Percentiles rank a stretch among this genome's conserved stretches.
These are phyloP conservation scores for Plenodomus biglobosus DNA, from an alignment of 2,329 filamentous ascomycete species.

Conservation along the genomic window DNA sequence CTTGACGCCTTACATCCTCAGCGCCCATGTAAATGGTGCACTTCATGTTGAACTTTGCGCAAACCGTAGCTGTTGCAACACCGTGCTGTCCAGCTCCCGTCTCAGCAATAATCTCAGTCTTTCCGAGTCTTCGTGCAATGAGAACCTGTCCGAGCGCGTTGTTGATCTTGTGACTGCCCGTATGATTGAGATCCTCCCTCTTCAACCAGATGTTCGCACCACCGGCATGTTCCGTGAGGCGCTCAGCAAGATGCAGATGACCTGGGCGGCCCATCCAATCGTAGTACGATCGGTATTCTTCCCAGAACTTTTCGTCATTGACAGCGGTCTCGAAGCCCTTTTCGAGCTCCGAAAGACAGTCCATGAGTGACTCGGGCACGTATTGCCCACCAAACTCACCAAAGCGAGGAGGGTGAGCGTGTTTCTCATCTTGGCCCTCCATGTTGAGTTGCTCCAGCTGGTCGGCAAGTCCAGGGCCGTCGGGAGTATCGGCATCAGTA, in stretches of 20 bases:
- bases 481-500: constrained; percentile 56
- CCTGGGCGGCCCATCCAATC: constrained; percentile 96
- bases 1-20: constrained; percentile 93
- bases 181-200: constrained; percentile 96
- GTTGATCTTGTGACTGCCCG: constrained; percentile 99
- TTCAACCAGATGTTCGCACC: constrained; percentile 98
- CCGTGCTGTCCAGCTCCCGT: constrained; percentile 97
- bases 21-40: constrained; percentile 99
- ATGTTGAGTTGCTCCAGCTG: constrained; percentile 81
- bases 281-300: constrained; percentile 94
- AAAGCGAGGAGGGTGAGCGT: constrained; percentile 78
- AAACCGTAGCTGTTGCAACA: constrained; percentile 95
- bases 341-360: constrained; percentile 88
- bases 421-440: constrained; percentile 45
- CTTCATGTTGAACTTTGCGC: constrained; percentile 97
- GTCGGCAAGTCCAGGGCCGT: constrained; percentile 72
- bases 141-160: constrained; percentile 94
- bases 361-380: constrained; percentile 96
- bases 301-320: constrained; percentile 91
- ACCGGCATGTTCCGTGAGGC: constrained; percentile 83
- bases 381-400: constrained; percentile 97
- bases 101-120: constrained; percentile 97
- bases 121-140: constrained; percentile 80
- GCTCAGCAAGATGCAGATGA: constrained; percentile 83
- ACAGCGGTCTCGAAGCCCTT: constrained; percentile 84